phyloP scores from a whole-genome alignment of 345 rosid species.

The Sonneratia caseolaris region DNA sequence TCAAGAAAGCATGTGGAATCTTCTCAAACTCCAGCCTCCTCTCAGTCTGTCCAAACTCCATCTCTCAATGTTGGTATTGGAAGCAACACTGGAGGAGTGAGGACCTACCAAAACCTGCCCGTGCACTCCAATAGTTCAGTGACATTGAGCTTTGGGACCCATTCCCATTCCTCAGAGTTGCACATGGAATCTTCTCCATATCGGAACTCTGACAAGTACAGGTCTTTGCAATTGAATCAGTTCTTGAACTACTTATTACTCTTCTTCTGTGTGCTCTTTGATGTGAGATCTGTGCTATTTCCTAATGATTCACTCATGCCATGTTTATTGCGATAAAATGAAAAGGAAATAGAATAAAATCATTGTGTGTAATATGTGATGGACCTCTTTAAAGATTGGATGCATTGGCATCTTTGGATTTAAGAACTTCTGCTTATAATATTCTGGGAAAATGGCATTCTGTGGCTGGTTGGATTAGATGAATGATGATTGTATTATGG shows the following conservation, averaged over 20 bases:
- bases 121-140: slow-evolving; percentile 15
- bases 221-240: background rate
- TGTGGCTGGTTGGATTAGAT: background rate
- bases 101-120: slow-evolving; percentile 15
- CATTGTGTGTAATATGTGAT: background rate
- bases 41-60: slow-evolving; percentile 25
- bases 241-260: background rate
- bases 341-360: background rate
- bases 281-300: background rate
- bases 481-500: background rate
- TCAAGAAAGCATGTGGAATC: slow-evolving; percentile 66
- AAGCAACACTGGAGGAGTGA: slow-evolving; percentile 19
- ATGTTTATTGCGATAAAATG: background rate
- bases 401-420: background rate
- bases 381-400: background rate
- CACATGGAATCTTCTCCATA: slow-evolving; percentile 11
- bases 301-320: background rate
- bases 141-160: slow-evolving; percentile 16
- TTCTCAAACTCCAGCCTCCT: slow-evolving; percentile 9
- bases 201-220: slow-evolving; percentile 11
- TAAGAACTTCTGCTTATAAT: background rate
- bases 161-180: slow-evolving; percentile 10
- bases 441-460: background rate
- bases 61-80: slow-evolving; percentile 14
- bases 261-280: too few species aligned